phyloP scores from a whole-genome alignment of 768 basidiomycete genomes.

The Rhizopogon rudus region DNA sequence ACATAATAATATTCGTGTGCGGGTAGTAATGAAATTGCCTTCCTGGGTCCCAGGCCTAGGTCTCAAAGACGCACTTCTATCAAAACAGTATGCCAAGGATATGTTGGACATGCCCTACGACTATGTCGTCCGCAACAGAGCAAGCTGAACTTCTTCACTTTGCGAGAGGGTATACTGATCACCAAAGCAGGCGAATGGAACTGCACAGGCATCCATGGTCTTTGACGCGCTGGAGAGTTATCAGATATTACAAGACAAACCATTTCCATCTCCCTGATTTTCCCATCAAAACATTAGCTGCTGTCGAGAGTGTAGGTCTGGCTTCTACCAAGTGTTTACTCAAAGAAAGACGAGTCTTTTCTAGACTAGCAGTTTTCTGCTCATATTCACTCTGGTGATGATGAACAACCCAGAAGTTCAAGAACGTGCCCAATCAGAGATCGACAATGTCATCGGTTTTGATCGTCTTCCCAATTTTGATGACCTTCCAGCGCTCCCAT shows the following conservation, averaged over 20 bases:
- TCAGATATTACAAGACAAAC: too few species aligned
- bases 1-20: too few species aligned
- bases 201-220: too few species aligned
- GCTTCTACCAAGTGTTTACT: too few species aligned
- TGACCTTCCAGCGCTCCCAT: not conserved
- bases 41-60: slow-evolving; percentile 23
- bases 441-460: not conserved
- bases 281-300: too few species aligned
- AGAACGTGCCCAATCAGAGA: slow-evolving; percentile 1
- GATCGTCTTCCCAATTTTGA: not conserved
- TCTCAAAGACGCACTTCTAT: slow-evolving; percentile 15
- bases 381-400: not conserved
- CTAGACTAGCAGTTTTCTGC: too few species aligned
- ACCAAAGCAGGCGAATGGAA: too few species aligned
- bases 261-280: too few species aligned
- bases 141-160: not conserved
- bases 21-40: slow-evolving; percentile 14
- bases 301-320: too few species aligned
- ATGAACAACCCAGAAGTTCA: not conserved
- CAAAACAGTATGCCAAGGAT: slow-evolving; percentile 1
- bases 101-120: slow-evolving; percentile 9
- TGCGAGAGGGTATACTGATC: too few species aligned
- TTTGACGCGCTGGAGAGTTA: too few species aligned
- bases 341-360: too few species aligned
- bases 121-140: slow-evolving; percentile 1